Conservation (phyloP, 1,284 basidiomycete genomes). For the Trametes sp. region DNA sequence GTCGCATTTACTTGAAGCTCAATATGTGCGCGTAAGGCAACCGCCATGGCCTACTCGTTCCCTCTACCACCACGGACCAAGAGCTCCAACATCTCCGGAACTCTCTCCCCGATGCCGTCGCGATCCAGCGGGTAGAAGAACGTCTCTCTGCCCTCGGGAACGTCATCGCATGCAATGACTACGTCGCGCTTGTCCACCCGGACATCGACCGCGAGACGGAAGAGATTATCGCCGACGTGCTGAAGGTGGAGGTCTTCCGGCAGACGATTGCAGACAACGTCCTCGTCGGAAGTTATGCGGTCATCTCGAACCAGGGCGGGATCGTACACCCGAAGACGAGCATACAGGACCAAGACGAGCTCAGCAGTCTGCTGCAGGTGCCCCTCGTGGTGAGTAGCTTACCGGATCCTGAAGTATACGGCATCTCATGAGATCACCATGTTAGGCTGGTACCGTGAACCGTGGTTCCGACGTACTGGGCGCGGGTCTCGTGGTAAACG, state of each 20-base stretch:
- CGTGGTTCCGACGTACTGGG: conserved; percentile 98
- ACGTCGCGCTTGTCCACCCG: conserved; percentile 96
- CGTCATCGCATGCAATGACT: conserved; percentile 98
- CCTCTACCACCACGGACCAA: conserved; percentile 95
- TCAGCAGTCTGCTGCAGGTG: conserved; percentile 93
- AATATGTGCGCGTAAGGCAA: conserved; percentile 64
- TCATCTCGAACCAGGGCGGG: conserved; percentile 95
- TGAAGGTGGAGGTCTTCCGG: conserved; percentile 99
- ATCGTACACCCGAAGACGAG: conserved; percentile 98
- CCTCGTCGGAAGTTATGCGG: conserved; percentile 95
- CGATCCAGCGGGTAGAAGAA: conserved; percentile 97
- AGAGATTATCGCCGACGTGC: conserved; percentile 98
- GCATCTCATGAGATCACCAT: conserved; percentile 17
- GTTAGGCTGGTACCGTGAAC: conserved; percentile 95
- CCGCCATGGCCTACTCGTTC: conserved; percentile 95
- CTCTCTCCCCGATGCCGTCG: conserved; percentile 90
- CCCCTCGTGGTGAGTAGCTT: conserved; percentile 84
- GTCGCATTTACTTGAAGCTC: neutral
- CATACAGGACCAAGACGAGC: conserved; percentile 96
- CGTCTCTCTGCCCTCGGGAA: conserved; percentile 96
- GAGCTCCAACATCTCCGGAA: conserved; percentile 98
- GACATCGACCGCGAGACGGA: conserved; percentile 99
- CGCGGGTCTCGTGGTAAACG: conserved; percentile 97
- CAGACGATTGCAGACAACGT: conserved; percentile 98
- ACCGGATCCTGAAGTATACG: conserved; percentile 1